Base-by-base conservation (phyloP, 148 eudicot genomes). In the Silene conica region DNA sequence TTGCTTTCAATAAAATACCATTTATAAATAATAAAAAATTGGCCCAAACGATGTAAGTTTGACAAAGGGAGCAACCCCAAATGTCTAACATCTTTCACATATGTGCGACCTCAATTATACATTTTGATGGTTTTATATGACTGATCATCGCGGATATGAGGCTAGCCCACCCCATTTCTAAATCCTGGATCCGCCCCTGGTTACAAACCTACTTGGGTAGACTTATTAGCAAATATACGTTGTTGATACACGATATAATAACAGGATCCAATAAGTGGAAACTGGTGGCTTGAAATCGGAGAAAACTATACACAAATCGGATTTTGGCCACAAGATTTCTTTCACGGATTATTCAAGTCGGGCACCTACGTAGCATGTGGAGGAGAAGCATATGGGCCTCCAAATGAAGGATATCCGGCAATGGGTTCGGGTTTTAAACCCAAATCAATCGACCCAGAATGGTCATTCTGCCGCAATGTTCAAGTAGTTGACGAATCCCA, bases 301-400 rank as follows among this genome's bases (percentile, higher is more conserved):
- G 0, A 5, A 1, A 8, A 64, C 1, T 0, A 41, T 45, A 64
- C 52, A 25, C 25, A 54, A 55, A 13, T 77, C 12, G 80, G 80
- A 26, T 77, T 72, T 77, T 77, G 80, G 80, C 80, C 80, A 8
- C 80, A 63, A 18, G 23, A 13, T 1, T 52, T 71, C 26, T 77
- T 77, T 56, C 48, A 14, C 6, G 80, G 80, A 14, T 25, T 77
- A 13, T 18, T 55, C 15, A 26, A 65, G 9, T 77, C 76, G 18
- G 80, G 65, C 6, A 34, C 26, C 6, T 77, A 64, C 15, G 63
- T 77, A 20, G 80, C 75, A 2, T 77, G 80, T 43, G 80, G 80
- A 8, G 80, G 80, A 64, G 80, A 77, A 77, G 80, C 60, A 55
- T 77, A 54, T 23, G 55, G 80, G 58, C 71, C 75, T 21, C 21